phyloP scores from a whole-genome alignment of 2,329 filamentous ascomycete genomes.

The Aspergillus sp. region DNA sequence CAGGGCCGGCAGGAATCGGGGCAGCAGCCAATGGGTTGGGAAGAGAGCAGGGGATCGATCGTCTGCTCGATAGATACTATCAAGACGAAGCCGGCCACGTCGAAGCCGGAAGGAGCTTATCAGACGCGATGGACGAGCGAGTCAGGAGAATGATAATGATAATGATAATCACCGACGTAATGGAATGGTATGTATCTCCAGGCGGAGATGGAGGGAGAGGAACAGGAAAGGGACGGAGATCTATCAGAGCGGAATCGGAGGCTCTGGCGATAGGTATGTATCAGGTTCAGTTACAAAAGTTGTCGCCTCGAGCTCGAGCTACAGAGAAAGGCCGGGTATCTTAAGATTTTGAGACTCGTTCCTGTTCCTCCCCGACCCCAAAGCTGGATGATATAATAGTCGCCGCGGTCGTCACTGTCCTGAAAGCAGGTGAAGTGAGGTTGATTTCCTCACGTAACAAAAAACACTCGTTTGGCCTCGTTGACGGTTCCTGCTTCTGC shows the following conservation, averaged over 20 bases:
- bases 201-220: neutral
- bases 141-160: neutral
- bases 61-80: neutral
- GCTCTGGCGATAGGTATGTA: neutral
- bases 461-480: conserved; percentile 3
- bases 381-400: neutral
- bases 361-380: neutral
- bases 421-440: neutral
- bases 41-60: neutral
- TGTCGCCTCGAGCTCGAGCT: neutral
- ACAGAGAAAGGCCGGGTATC: neutral
- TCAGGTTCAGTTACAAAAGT: neutral
- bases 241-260: conserved; percentile 1
- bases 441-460: conserved; percentile 32
- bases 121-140: conserved; percentile 11
- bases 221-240: neutral
- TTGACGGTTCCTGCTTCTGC: conserved; percentile 3
- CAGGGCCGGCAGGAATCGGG: conserved; percentile 11
- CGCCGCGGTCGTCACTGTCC: neutral
- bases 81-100: conserved; percentile 8
- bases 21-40: conserved; percentile 18
- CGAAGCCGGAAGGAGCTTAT: conserved; percentile 29
- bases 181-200: neutral
- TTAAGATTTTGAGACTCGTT: neutral
- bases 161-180: conserved; percentile 2